Evolutionary conservation across 352 stramenopile genomes (phyloP), one percentile per base, ranked within the genome.

Genomic region (Pythium aquatile): DNA sequence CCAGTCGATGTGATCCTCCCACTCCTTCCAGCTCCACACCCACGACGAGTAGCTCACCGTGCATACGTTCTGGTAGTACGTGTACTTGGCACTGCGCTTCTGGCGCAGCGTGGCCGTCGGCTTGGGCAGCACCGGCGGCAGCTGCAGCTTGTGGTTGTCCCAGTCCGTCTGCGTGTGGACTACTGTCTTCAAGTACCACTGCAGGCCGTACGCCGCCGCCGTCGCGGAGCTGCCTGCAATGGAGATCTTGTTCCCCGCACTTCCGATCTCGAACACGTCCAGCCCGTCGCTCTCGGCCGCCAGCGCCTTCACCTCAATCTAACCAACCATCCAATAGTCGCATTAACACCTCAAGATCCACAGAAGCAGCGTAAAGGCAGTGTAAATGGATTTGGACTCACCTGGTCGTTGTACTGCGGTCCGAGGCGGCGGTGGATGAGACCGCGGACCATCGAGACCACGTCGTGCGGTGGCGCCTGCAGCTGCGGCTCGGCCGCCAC

Each of bases 31-130:
- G 20, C 85, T 80, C 86, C 93, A 97, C 49, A 79, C 81, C 74
- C 89, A 95, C 52, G 87, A 89, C 44, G 85, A 95, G 72, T 98
- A 98, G 70, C 87, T 94, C 59, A 92, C 87, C 0, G 90, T 97
- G 72, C 90, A 97, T 32, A 97, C 89, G 68, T 98, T 98, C 65
- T 95, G 87, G 65, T 96, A 94, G 77, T 98, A 97, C 33, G 84
- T 85, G 69, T 92, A 96, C 63, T 88, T 86, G 63, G 83, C 46
- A 44, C 61, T 79, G 42, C 86, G 81, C 70, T 90, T 77, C 47
- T 89, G 72, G 17, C 70, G 77, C 20, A 80, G 68, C 0, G 35
- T 37, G 10, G 63, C 48, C 2, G 76, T 55, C 5, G 87, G 72
- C 9, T 63, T 75, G 2, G 81, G 81, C n/a, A 93, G 73, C 14